Conservation (phyloP, 2,329 filamentous ascomycete genomes). For the Hysterium pulicare region DNA sequence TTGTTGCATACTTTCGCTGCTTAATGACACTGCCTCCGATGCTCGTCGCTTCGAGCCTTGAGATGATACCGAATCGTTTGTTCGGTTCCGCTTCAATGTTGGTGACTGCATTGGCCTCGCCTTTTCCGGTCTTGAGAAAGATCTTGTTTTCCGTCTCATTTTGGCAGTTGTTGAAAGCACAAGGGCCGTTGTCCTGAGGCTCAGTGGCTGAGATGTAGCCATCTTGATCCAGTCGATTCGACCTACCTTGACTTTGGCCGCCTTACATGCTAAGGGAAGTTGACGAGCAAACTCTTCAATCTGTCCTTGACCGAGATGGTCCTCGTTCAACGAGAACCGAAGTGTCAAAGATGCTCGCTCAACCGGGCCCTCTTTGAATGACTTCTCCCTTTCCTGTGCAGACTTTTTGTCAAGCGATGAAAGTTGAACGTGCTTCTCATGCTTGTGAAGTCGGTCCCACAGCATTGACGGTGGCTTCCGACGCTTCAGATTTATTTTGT, state of each 20-base stretch:
- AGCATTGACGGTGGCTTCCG: slow-evolving; percentile 2
- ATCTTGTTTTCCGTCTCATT: not conserved
- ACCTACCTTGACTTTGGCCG: slow-evolving; percentile 10
- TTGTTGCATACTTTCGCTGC: not conserved
- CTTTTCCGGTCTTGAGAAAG: not conserved
- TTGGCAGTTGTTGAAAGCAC: not conserved
- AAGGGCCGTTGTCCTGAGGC: not conserved
- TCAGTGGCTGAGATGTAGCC: slow-evolving; percentile 1
- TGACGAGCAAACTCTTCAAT: slow-evolving; percentile 13
- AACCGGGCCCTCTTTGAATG: not conserved
- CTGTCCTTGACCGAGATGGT: slow-evolving; percentile 5
- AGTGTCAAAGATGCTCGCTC: slow-evolving; percentile 11
- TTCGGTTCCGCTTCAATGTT: not conserved
- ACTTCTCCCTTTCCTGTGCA: slow-evolving; percentile 4
- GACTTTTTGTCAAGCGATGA: slow-evolving; percentile 7
- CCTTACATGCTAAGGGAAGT: slow-evolving; percentile 8
- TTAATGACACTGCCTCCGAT: not conserved
- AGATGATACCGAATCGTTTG: not conserved
- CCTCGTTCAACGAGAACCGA: slow-evolving; percentile 8
- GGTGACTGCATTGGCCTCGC: not conserved
- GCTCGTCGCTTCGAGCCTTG: not conserved
- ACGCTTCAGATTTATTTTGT: slow-evolving; percentile 11
- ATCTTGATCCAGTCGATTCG: slow-evolving; percentile 21
- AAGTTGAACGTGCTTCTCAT: slow-evolving; percentile 13
- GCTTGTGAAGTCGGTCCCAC: slow-evolving; percentile 12